Conservation (phyloP, 805 yeast species). For the Spathaspora girioi region DNA sequence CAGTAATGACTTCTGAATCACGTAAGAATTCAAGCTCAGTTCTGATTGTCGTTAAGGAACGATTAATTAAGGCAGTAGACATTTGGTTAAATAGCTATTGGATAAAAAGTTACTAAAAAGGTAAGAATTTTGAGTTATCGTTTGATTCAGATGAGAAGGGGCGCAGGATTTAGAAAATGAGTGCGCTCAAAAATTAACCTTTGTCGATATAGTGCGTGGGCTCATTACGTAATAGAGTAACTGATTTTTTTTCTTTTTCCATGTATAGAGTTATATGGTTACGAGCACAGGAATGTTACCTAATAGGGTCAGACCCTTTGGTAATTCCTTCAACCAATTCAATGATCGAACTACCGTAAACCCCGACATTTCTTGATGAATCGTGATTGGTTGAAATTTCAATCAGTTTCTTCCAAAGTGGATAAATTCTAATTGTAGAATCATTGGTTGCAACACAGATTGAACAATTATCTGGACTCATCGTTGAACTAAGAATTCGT, state of each 20-base stretch:
- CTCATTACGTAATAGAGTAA: no score
- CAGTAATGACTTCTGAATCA: conserved; percentile 70
- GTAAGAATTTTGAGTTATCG: background rate
- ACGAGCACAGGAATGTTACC: conserved; percentile 5
- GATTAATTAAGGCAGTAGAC: conserved; percentile 63
- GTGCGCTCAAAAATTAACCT: no score
- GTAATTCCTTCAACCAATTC: conserved; percentile 57
- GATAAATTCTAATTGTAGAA: conserved; percentile 70
- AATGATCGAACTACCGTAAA: conserved; percentile 21
- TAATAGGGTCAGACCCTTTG: conserved; percentile 18
- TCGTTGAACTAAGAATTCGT: conserved; percentile 62
- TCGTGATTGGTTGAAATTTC: conserved; percentile 14
- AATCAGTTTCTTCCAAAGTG: conserved; percentile 53
- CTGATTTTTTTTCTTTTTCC: no score
- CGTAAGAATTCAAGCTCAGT: conserved; percentile 77
- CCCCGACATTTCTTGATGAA: conserved; percentile 15
- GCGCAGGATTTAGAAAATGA: background rate
- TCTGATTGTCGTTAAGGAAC: conserved; percentile 71
- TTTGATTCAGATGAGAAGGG: background rate
- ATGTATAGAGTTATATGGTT: background rate
- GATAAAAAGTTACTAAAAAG: background rate
- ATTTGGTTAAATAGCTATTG: conserved; percentile 13
- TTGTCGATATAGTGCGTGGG: background rate
- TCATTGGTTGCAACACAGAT: conserved; percentile 78
- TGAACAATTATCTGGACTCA: conserved; percentile 59